Evolutionary conservation across 768 basidiomycete species (phyloP), one percentile per base, ranked within the genome.

Genomic region (Hydnomerulius pinastri): DNA sequence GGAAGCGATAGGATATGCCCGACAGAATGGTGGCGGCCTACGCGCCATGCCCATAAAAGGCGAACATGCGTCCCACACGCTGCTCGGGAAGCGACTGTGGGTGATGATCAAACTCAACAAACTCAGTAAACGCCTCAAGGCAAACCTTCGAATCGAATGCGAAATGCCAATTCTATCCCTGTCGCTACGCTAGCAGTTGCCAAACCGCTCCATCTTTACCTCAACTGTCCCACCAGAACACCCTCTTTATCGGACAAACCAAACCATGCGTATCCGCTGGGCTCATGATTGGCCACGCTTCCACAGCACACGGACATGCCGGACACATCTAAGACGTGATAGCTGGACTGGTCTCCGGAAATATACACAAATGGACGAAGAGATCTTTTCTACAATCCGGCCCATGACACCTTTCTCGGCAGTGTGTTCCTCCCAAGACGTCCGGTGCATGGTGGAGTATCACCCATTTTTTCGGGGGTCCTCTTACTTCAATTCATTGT

Each of bases 61-160:
- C 44, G 49, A 61, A 66, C 73, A 74, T 60, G 73, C 67, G 63
- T 59, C 54, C 55, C 73, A 72, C 61, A 73, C 58, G 62, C 58
- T 57, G 36, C 12, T 59, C 54, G 48, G 53, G 55, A 65, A 62
- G 57, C 57, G 54, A 60, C 56, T 54, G 45, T 53, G 52, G 51
- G 56, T 52, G 46, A 58, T 52, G 55, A 63, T 54, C 51, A 57
- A 52, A 65, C 48, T 27, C 50, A 51, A 45, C 66, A 51, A 27
- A 65, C 48, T 27, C 50, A 51, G 42, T 64, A 51, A 27, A 35
- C 47, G 66, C 69, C 62, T 69, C 70, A 66, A 64, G 61, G 63
- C 60, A 51, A 35, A 35, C 64, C 53, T 58, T 60, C 54, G 56
- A 65, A 62, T 56, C 39, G 38, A 63, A 59, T 46, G 30, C 58